Evolutionary conservation across 2,329 filamentous ascomycete species (phyloP).

Genomic region (Stachybotrys elegans): DNA sequence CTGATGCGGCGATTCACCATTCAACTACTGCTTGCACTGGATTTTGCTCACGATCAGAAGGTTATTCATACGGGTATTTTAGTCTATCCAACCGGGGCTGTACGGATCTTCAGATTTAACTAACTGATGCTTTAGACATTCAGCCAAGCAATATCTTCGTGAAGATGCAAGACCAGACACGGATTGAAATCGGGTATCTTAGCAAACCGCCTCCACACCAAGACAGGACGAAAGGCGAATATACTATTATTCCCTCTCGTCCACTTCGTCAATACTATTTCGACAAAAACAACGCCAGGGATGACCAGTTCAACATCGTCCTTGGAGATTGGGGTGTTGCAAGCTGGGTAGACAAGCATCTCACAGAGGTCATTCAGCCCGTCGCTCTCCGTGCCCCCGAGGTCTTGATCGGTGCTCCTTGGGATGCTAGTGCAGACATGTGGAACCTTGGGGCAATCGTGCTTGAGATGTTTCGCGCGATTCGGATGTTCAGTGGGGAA

Average conservation of each 20-base stretch:
- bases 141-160: conserved; percentile 18
- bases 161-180: conserved; percentile 10
- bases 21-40: conserved; percentile 12
- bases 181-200: conserved; percentile 11
- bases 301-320: conserved; percentile 9
- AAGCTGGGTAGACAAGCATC: conserved; percentile 13
- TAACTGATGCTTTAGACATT: conserved; percentile 10
- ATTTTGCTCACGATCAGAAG: conserved; percentile 13
- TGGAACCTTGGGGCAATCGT: conserved; percentile 17
- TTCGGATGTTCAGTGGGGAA: conserved; percentile 9
- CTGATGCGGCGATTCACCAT: conserved; percentile 12
- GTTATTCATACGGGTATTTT: conserved; percentile 16
- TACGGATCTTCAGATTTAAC: not conserved
- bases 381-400: conserved; percentile 16
- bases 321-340: conserved; percentile 16
- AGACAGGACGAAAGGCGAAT: conserved; percentile 6
- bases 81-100: not conserved
- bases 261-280: conserved; percentile 12
- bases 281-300: too few relatives aligned
- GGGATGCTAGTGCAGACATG: conserved; percentile 12
- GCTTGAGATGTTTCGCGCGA: conserved; percentile 10
- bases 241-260: conserved; percentile 6
- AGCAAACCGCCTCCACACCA: conserved; percentile 6
- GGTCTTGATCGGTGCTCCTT: conserved; percentile 15
- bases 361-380: conserved; percentile 16